Percentiles rank a stretch among this genome's conserved stretches.
phyloP scores from a whole-genome alignment of 192 early-diverging fungal species.

The Coemansia sp. region DNA sequence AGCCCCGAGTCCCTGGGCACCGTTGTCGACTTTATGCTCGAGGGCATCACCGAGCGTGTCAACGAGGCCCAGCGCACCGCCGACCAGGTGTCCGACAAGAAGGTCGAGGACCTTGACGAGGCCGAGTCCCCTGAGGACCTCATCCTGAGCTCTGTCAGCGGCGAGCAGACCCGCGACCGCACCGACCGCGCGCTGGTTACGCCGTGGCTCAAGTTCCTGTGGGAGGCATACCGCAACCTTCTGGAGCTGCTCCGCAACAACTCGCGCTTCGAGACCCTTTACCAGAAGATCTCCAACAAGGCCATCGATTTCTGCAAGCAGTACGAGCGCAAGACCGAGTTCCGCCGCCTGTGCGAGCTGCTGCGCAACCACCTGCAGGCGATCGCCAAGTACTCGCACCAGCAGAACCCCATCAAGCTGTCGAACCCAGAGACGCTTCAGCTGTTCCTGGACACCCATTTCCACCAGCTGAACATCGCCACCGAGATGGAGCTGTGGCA shows the following conservation, averaged over 20 bases:
- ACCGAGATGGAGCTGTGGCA: conserved; percentile 99
- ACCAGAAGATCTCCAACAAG: conserved; percentile 86
- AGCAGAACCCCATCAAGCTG: conserved; percentile 90
- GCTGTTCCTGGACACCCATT: conserved; percentile 93
- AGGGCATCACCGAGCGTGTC: conserved; percentile 82
- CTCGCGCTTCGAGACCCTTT: conserved; percentile 86
- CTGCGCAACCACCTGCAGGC: conserved; percentile 91
- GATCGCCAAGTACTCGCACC: conserved; percentile 83
- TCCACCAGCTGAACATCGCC: conserved; percentile 92
- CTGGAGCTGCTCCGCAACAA: conserved; percentile 98
- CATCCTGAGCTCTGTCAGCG: conserved; percentile 90
- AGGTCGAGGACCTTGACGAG: conserved; percentile 93
- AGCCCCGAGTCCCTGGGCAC: conserved; percentile 85
- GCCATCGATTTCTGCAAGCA: conserved; percentile 96
- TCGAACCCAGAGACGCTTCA: conserved; percentile 95
- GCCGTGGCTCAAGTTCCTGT: conserved; percentile 98
- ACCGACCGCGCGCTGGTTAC: conserved; percentile 97
- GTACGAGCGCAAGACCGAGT: conserved; percentile 96
- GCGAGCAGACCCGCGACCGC: conserved; percentile 91
- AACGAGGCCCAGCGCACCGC: conserved; percentile 87
- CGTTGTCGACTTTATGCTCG: conserved; percentile 85
- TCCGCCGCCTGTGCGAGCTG: conserved; percentile 96
- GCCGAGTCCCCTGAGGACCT: conserved; percentile 96
- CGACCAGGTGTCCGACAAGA: conserved; percentile 79
- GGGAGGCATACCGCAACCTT: conserved; percentile 98